Evolutionary conservation across 192 early-diverging fungal genomes (phyloP), one percentile per base, ranked within the genome.

Genomic region (Backusella parvicylindrica): DNA sequence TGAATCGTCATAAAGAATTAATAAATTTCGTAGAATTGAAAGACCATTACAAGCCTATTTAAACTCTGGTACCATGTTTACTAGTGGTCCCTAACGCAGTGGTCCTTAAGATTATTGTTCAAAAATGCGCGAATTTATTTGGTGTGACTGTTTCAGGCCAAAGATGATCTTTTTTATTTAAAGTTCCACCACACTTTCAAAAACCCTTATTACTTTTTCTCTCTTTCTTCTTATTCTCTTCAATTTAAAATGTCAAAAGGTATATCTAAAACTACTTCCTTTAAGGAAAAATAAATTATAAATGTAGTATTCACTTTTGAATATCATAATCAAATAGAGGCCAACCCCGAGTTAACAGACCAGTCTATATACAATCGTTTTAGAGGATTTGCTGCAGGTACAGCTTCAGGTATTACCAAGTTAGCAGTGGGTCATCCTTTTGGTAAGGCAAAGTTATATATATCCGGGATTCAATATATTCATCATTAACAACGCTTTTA

Each of bases 341-440:
- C 73, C 28, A 74, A 74, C 30, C 73, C 73, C 28, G 63, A 74
- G 37, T 53, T 71, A 36, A 50, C 75, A 2, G 67, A 70, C 69
- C 35, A 71, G 23, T 82, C 81, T 9, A 8, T 74, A 41, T 37
- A 56, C 13, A 82, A 82, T 37, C 60, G 89, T 50, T 32, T 88
- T 75, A 79, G 87, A 72, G 93, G 93, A 3, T 94, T 94, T 76
- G 81, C 87, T 15, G 91, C 90, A 4, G 93, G 93, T 21, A 80
- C 92, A 21, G 86, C 88, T 3, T 92, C 91, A 12, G 93, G 93
- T 15, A 86, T 92, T 18, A 95, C 93, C 15, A 95, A 95, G 71
- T 79, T 95, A 49, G 79, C 83, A 53, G 93, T 95, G 6, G 92
- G 92, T n/a, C 92, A 95, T 76, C 93, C 93, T 28, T 95, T 93